Percentiles rank a stretch among this genome's conserved stretches.
phyloP scores from a whole-genome alignment of 2,329 filamentous ascomycete genomes.

The Paraphoma sp. region DNA sequence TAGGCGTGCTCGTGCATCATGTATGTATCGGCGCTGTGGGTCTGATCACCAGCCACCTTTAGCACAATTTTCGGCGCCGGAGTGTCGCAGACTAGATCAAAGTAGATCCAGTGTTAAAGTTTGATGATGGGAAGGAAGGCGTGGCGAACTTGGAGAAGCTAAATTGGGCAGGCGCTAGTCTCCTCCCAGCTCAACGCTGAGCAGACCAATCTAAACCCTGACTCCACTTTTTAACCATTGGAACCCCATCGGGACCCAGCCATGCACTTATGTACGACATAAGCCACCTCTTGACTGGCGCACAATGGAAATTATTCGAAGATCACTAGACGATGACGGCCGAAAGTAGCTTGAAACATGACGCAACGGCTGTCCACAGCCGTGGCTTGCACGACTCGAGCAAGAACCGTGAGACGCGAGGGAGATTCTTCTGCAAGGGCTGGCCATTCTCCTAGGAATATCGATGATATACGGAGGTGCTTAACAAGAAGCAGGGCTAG shows the following conservation, averaged over 20 bases:
- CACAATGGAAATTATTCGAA: background rate
- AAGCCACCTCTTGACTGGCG: background rate
- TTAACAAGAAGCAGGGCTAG: no score
- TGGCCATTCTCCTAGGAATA: background rate
- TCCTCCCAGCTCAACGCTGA: background rate
- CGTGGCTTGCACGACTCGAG: constrained; percentile 4
- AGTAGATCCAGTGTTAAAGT: background rate
- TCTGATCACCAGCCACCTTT: no score
- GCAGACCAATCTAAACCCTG: background rate
- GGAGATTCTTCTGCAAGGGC: background rate
- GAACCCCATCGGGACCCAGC: background rate
- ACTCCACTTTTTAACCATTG: background rate
- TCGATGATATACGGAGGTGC: no score
- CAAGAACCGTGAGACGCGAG: background rate
- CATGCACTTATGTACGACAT: background rate
- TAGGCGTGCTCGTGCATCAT: background rate
- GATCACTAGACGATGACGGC: background rate
- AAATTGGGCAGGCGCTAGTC: background rate
- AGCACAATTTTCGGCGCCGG: background rate
- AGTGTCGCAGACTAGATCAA: background rate
- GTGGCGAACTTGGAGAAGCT: background rate
- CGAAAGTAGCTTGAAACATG: background rate
- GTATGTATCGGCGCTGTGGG: no score
- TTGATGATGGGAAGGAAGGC: background rate
- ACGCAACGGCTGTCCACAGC: background rate